Evolutionary conservation across 768 basidiomycete species (phyloP).

Genomic region (Piloderma croceum): DNA sequence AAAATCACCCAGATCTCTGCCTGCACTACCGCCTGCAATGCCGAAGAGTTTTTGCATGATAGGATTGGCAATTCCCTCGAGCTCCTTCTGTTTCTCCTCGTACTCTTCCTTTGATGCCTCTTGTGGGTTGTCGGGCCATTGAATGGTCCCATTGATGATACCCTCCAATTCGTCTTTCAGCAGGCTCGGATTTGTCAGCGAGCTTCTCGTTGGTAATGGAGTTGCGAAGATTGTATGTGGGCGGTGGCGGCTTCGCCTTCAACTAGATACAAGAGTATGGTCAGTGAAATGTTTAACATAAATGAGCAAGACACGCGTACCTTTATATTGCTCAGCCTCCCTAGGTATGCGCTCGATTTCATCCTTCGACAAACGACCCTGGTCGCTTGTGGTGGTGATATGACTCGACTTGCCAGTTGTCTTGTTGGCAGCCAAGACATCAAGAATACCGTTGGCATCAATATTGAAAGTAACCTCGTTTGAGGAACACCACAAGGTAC

Average conservation of each 20-base stretch:
- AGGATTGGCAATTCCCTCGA: slow-evolving; percentile 32
- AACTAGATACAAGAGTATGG: slow-evolving; percentile 17
- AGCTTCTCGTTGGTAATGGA: slow-evolving; percentile 48
- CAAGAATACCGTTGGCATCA: no score
- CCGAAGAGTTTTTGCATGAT: slow-evolving; percentile 15
- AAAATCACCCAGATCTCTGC: no score
- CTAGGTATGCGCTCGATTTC: slow-evolving; percentile 53
- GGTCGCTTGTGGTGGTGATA: slow-evolving; percentile 38
- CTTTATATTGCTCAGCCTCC: slow-evolving; percentile 41
- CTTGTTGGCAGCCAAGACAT: slow-evolving; percentile 34
- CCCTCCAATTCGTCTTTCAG: slow-evolving; percentile 45
- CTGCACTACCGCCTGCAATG: slow-evolving; percentile 19
- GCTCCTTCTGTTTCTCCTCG: slow-evolving; percentile 52
- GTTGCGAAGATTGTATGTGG: slow-evolving; percentile 58
- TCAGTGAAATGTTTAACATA: slow-evolving; percentile 12
- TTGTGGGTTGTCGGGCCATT: slow-evolving; percentile 46
- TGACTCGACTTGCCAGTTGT: slow-evolving; percentile 26
- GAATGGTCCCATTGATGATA: slow-evolving; percentile 47
- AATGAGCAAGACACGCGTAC: slow-evolving; percentile 21
- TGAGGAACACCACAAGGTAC: no score
- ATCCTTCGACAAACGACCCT: slow-evolving; percentile 45
- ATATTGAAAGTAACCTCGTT: no score
- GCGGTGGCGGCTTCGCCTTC: slow-evolving; percentile 45
- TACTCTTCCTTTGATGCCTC: slow-evolving; percentile 57
- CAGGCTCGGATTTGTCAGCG: slow-evolving; percentile 47